Base-by-base conservation (phyloP, 2,329 filamentous ascomycete species). In the Xylariaceae sp. region DNA sequence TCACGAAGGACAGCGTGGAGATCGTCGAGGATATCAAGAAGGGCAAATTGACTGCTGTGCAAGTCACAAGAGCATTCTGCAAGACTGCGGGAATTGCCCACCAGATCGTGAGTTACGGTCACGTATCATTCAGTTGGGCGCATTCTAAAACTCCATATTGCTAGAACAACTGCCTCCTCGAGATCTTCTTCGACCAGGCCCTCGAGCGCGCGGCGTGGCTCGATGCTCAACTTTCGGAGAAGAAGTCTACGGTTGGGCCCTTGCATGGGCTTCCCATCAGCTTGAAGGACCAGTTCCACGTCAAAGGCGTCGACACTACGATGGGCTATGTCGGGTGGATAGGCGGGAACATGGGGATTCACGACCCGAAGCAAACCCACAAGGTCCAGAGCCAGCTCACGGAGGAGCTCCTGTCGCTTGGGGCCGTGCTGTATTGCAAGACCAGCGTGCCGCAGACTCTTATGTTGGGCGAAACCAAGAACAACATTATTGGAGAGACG, bases 401-500 rank as follows among this genome's bases (percentile, higher is more conserved):
- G 4, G 53, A 47, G 2, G 52, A 57, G 30, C 52, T 64, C 16
- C 51, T 67, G 37, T 62, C 67, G 2, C 64, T 74, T 9, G 74
- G 74, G 1, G 74, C 72, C 2, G 64, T 76, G 9, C 69, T 75
- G 47, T 72, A 73, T 50, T 69, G 73, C 18, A 71, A 74, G 30
- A 76, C 73, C 0, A 75, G 74, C 61, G 73, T 88, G 2, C 85
- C 86, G 1, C 80, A 83, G 56, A 80, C 79, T 0, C 67, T 83
- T 53, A 72, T 73, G 61, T 74, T 71, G 7, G 66, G 82, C 39
- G 84, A 87, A 63, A 78, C 75, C 4, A 75, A 80, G 39, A 86
- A 86, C 65, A 78, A 85, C 60, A 63, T 86, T 18, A 83, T 83
- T 57, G 84, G 84, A 2, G 75, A 81, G 22, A 80, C 80, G 0